Conservation (phyloP, 2,329 filamentous ascomycete genomes). For the Fusarium xyrophilum region DNA sequence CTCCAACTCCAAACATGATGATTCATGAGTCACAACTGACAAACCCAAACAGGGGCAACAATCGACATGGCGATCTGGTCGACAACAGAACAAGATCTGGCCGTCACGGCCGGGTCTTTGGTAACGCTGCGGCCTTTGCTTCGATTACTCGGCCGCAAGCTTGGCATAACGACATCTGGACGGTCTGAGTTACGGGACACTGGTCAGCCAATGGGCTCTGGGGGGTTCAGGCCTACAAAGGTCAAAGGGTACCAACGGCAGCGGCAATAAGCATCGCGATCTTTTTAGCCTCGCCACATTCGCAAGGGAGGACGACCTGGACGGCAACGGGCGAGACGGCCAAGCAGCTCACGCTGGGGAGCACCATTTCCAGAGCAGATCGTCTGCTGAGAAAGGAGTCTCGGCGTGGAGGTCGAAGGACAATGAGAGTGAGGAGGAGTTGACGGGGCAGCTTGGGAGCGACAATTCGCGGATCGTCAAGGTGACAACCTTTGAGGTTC, state of each 20-base stretch:
- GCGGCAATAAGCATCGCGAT: slow-evolving; percentile 23
- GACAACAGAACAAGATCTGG: slow-evolving; percentile 55
- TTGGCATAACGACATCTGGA: slow-evolving; percentile 41
- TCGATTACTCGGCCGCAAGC: slow-evolving; percentile 43
- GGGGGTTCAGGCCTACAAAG: slow-evolving; percentile 7
- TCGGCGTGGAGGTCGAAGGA: slow-evolving; percentile 27
- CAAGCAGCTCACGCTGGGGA: slow-evolving; percentile 30
- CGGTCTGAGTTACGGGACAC: slow-evolving; percentile 31
- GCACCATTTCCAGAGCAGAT: slow-evolving; percentile 19
- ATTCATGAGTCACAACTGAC: slow-evolving; percentile 3
- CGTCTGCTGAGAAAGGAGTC: slow-evolving; percentile 19
- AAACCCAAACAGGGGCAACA: slow-evolving; percentile 44
- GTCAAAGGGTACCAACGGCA: slow-evolving; percentile 15
- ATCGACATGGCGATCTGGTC: slow-evolving; percentile 58
- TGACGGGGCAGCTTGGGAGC: slow-evolving; percentile 18
- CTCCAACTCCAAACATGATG: background rate
- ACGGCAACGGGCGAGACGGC: slow-evolving; percentile 30
- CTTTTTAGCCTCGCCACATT: slow-evolving; percentile 43
- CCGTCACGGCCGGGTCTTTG: slow-evolving; percentile 56
- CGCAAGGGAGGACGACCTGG: slow-evolving; percentile 35
- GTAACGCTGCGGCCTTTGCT: slow-evolving; percentile 56
- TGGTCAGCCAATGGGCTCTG: slow-evolving; percentile 17
- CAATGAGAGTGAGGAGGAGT: slow-evolving; percentile 35
- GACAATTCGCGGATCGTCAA: slow-evolving; percentile 22
- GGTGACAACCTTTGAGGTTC: slow-evolving; percentile 29